Evolutionary conservation across 495 filamentous ascomycete species (phyloP).

Genomic region (Daldinia caldariorum): DNA sequence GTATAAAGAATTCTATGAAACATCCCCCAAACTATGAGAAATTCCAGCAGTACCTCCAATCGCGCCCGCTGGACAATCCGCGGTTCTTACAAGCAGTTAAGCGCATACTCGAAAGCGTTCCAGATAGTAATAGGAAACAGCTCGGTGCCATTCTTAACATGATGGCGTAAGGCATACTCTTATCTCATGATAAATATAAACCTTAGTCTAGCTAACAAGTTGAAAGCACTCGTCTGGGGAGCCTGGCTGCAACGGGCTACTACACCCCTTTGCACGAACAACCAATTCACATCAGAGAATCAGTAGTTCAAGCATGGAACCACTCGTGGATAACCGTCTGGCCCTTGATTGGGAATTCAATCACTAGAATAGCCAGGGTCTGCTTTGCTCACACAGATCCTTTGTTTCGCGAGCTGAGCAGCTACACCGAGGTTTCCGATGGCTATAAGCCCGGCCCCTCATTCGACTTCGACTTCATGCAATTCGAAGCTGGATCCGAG

Average conservation of each 20-base stretch:
- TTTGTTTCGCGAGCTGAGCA: conserved; percentile 64
- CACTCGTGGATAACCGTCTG: conserved; percentile 67
- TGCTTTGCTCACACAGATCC: conserved; percentile 70
- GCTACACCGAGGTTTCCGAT: conserved; percentile 68
- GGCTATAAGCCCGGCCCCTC: conserved; percentile 68
- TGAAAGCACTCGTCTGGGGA: conserved; percentile 72
- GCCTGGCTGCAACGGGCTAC: conserved; percentile 72
- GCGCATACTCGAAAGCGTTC: conserved; percentile 39
- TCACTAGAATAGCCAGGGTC: conserved; percentile 64
- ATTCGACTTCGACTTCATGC: conserved; percentile 60
- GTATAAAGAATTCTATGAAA: conserved; percentile 36
- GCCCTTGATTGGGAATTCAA: conserved; percentile 63
- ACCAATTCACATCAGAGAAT: conserved; percentile 66
- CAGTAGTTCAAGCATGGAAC: conserved; percentile 68
- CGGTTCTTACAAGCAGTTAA: conserved; percentile 41
- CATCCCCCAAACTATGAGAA: conserved; percentile 42
- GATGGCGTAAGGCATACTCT: conserved; percentile 44
- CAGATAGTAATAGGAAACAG: conserved; percentile 41
- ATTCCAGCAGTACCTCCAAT: conserved; percentile 52
- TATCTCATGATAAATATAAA: background rate
- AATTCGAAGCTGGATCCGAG: conserved; percentile 51
- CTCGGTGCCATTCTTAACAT: conserved; percentile 45
- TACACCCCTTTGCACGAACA: conserved; percentile 70
- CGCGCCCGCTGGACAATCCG: conserved; percentile 45
- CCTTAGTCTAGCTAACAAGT: conserved; percentile 17